Evolutionary conservation across 768 basidiomycete genomes (phyloP).

Genomic region (Crepidotus variabilis): DNA sequence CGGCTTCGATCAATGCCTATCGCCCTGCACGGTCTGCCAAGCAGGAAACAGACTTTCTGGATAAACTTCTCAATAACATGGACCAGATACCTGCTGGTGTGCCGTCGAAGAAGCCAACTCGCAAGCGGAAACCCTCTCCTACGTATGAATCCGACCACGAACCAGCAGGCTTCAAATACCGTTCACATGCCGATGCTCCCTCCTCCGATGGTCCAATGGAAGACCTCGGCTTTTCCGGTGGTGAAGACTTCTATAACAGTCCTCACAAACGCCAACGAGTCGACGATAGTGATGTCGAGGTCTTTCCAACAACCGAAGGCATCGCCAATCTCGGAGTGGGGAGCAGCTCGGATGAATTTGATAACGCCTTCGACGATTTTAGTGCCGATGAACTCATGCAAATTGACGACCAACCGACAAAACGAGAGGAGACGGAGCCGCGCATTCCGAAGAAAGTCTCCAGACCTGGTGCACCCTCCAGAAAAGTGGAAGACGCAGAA

Average conservation of each 20-base stretch:
- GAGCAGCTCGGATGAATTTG: conserved; percentile 44
- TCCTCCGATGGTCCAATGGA: conserved; percentile 48
- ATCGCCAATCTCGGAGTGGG: conserved; percentile 59
- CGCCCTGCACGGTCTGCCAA: conserved; percentile 70
- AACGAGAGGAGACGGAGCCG: conserved; percentile 25
- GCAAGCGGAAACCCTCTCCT: conserved; percentile 69
- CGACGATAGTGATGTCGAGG: conserved; percentile 29
- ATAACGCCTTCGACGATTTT: conserved; percentile 48
- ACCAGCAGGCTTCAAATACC: conserved; percentile 26
- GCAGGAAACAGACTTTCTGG: conserved; percentile 90
- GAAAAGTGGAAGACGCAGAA: conserved; percentile 43
- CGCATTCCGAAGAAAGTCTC: conserved; percentile 20
- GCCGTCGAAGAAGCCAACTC: conserved; percentile 26
- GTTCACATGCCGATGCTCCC: conserved; percentile 32
- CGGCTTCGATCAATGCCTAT: conserved; percentile 75
- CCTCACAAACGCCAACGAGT: conserved; percentile 64
- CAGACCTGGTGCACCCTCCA: conserved; percentile 6
- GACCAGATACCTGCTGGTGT: conserved; percentile 38
- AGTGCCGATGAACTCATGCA: conserved; percentile 52
- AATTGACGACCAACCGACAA: conserved; percentile 34
- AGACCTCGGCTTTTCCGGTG: conserved; percentile 29
- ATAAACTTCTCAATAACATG: conserved; percentile 68
- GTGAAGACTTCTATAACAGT: conserved; percentile 60
- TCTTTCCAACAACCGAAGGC: conserved; percentile 55
- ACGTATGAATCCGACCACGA: conserved; percentile 36